Base-by-base conservation (phyloP, 768 basidiomycete genomes). In the Kwoniella dejecticola region DNA sequence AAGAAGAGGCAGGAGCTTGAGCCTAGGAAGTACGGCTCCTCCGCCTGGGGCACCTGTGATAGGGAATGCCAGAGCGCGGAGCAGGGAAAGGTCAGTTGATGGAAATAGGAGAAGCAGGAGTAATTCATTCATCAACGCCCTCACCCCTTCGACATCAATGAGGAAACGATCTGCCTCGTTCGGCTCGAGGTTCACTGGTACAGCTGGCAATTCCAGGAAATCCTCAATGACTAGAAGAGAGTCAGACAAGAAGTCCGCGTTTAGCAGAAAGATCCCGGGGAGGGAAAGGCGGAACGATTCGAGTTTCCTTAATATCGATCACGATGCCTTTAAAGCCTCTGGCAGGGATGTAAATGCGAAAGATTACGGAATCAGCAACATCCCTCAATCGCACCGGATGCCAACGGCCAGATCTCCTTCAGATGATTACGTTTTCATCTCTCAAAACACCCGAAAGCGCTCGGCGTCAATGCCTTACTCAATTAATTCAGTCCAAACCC, bases 41-140 rank as follows among this genome's bases (percentile, higher is more conserved):
- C 64, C 63, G 17, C 53, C 46, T 36, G 64, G 57, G n/a, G 70
- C 65, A 29, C 70, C 69, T 3, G 63, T 70, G 29, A 68, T 70
- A 17, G 69, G 63, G 6, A 66, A 52, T 44, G 63, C 44, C n/a
- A 36, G 63, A 60, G 57, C 56, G 19, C 60, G 67, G 38, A 56
- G 61, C 26, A 31, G 55, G 27, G 66, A 67, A 38, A 42, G 54
- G 17, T 50, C 48, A 12, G 27, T n/a, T n/a, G 48, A 52, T 36
- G 44, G 53, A 24, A 62, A 61, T 29, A 49, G 62, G 23, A 52
- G 45, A 29, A 64, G 66, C 27, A 52, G 66, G 27, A 58, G 52
- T 29, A 57, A 50, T 29, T 68, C 66, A 12, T n/a, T 66, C 10
- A 36, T 63, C 40, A 57, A 36, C 13, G 56, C 56, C 40, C 6